These are phyloP conservation scores for Pleurozium schreberi DNA, from an alignment of 225 moss, liverwort and hornwort species.

Conservation along the genomic window DNA sequence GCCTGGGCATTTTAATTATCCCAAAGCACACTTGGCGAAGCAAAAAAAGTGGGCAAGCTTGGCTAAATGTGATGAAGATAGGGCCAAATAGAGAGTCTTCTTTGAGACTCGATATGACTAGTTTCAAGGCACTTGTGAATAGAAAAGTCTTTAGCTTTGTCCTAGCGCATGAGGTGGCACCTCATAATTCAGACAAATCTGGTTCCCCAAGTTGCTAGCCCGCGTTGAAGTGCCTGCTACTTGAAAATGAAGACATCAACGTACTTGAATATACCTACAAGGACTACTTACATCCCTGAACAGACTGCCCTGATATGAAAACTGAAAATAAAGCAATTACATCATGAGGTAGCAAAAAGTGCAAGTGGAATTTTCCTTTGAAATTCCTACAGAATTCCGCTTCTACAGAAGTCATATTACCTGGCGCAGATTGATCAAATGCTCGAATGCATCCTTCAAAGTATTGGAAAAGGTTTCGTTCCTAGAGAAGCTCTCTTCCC, in stretches of 20 bases:
- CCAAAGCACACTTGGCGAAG: too few species aligned
- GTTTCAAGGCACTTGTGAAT: too few species aligned
- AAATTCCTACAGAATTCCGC: background rate
- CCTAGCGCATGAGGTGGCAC: too few species aligned
- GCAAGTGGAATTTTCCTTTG: background rate
- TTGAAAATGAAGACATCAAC: background rate
- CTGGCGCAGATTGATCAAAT: slow-evolving; percentile 96
- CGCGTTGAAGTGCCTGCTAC: too few species aligned
- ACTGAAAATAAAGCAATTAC: background rate
- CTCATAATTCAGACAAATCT: too few species aligned
- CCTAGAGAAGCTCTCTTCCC: slow-evolving; percentile 92
- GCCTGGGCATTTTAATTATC: too few species aligned
- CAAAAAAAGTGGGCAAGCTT: too few species aligned
- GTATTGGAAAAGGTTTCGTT: slow-evolving; percentile 93
- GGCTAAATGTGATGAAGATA: too few species aligned
- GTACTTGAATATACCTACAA: background rate
- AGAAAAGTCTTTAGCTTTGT: too few species aligned
- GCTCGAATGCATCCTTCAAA: slow-evolving; percentile 95
- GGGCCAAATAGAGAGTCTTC: too few species aligned
- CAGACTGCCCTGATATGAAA: background rate
- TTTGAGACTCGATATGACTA: too few species aligned
- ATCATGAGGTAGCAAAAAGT: background rate
- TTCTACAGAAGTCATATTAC: slow-evolving; percentile 14
- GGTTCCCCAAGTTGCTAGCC: too few species aligned
- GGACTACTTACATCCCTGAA: background rate